Percentiles rank a stretch among this genome's conserved stretches.
Conservation (phyloP, 2,329 filamentous ascomycete genomes). For the Ambrosiella cleistominuta region DNA sequence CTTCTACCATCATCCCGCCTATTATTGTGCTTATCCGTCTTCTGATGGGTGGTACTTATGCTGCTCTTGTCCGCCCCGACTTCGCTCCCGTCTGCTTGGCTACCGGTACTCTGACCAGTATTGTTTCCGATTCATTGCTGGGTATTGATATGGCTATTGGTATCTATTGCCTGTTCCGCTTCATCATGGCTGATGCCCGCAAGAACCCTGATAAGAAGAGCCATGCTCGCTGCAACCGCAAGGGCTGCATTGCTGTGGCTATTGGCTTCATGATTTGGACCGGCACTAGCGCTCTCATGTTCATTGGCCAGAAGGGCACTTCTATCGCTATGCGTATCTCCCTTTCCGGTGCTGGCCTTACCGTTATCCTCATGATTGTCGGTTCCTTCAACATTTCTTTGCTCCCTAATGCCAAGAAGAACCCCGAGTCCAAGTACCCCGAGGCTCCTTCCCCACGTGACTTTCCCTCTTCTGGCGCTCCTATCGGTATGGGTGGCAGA, state of each 20-base stretch:
- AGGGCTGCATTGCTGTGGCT: slow-evolving; percentile 25
- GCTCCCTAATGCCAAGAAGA: slow-evolving; percentile 18
- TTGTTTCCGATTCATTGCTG: slow-evolving; percentile 28
- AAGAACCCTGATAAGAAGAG: slow-evolving; percentile 19
- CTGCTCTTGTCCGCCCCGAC: slow-evolving; percentile 35
- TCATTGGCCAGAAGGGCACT: slow-evolving; percentile 29
- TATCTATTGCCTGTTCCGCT: slow-evolving; percentile 23
- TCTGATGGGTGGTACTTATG: slow-evolving; percentile 34
- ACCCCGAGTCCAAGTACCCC: slow-evolving; percentile 9
- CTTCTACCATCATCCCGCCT: slow-evolving; percentile 27
- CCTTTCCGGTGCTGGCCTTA: slow-evolving; percentile 32
- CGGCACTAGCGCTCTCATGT: slow-evolving; percentile 33
- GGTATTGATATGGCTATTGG: slow-evolving; percentile 29
- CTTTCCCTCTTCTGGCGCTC: slow-evolving; percentile 13
- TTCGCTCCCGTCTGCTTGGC: slow-evolving; percentile 36
- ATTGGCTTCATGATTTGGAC: slow-evolving; percentile 35
- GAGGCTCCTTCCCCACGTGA: slow-evolving; percentile 14
- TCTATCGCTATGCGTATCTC: slow-evolving; percentile 29
- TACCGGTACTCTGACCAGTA: slow-evolving; percentile 25
- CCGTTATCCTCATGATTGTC: slow-evolving; percentile 26
- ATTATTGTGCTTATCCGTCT: slow-evolving; percentile 30
- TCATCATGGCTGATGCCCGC: slow-evolving; percentile 19
- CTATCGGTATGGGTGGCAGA: slow-evolving; percentile 1
- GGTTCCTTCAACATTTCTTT: slow-evolving; percentile 24
- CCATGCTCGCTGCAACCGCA: slow-evolving; percentile 21